Conservation (phyloP, 495 filamentous ascomycete species). For the Penicillium parvum region DNA sequence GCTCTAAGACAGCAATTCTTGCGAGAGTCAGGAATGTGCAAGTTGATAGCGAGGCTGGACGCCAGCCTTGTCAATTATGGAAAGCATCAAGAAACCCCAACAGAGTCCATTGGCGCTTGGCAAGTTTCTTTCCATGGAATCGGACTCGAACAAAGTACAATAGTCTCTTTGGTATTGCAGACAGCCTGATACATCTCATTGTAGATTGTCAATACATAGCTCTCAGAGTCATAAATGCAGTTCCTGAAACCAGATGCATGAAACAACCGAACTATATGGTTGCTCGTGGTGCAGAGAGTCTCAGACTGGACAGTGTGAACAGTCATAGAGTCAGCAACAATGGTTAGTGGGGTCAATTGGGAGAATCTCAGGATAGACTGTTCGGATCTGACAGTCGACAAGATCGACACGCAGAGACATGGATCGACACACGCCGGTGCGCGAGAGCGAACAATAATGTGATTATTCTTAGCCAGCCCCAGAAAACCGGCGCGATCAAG, state of each 20-base stretch:
- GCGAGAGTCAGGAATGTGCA: too few species aligned
- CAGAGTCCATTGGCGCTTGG: background rate
- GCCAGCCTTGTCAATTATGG: too few species aligned
- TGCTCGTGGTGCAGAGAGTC: background rate
- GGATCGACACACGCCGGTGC: too few species aligned
- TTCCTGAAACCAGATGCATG: background rate
- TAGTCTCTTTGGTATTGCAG: conserved; percentile 8
- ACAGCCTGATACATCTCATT: conserved; percentile 3
- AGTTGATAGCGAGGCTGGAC: too few species aligned
- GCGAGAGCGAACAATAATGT: too few species aligned
- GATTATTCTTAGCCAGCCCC: too few species aligned
- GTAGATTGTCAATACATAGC: background rate
- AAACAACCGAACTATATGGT: background rate
- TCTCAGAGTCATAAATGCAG: background rate
- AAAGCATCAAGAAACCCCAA: too few species aligned
- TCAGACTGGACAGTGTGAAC: background rate
- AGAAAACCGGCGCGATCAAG: too few species aligned
- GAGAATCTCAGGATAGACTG: background rate
- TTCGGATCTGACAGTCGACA: conserved; percentile 14
- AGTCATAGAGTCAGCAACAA: background rate
- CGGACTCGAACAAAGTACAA: conserved; percentile 1
- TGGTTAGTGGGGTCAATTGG: background rate
- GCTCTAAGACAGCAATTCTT: too few species aligned
- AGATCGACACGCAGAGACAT: conserved; percentile 17
- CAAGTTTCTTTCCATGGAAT: background rate